Evolutionary conservation across 306 rosid species (phyloP).

Genomic region (Arachis hypogaea): DNA sequence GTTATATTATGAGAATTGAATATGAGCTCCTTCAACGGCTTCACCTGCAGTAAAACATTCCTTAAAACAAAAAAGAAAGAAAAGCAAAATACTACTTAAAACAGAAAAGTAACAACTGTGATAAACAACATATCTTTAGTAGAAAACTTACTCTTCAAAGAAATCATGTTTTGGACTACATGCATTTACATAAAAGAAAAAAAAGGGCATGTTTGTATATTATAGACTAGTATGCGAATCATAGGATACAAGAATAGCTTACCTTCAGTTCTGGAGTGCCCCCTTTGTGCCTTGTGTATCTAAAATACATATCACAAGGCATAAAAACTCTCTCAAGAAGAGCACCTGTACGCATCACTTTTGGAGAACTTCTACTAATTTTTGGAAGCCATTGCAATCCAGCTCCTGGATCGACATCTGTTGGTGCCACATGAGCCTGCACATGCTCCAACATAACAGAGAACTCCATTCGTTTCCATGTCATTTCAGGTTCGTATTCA

Average conservation of each 20-base stretch:
- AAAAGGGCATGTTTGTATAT: background rate
- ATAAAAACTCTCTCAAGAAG: constrained; percentile 99
- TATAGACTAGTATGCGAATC: constrained; percentile 3
- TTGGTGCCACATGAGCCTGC: constrained; percentile 99
- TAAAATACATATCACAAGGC: constrained; percentile 98
- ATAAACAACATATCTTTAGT: constrained; percentile 26
- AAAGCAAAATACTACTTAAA: constrained; percentile 17
- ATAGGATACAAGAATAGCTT: constrained; percentile 21
- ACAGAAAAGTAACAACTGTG: constrained; percentile 30
- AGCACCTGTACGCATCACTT: constrained; percentile 99
- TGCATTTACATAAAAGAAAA: background rate
- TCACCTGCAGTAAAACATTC: constrained; percentile 69
- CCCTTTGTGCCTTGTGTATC: constrained; percentile 95
- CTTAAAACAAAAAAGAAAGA: no score
- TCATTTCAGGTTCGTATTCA: constrained; percentile 91
- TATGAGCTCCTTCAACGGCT: constrained; percentile 90
- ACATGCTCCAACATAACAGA: constrained; percentile 98
- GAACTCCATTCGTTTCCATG: constrained; percentile 88
- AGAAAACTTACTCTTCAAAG: constrained; percentile 25
- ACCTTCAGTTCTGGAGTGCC: constrained; percentile 97
- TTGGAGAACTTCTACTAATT: constrained; percentile 92
- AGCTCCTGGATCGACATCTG: constrained; percentile 99
- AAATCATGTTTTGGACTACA: constrained; percentile 14
- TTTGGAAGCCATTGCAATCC: constrained; percentile 99
- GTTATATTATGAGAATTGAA: constrained; percentile 87